A percentile compares a stretch with the other conserved stretches of the same genome.
These are phyloP conservation scores for Pichia rugopelliculosa DNA, from an alignment of 805 yeast species.

Conservation along the genomic window DNA sequence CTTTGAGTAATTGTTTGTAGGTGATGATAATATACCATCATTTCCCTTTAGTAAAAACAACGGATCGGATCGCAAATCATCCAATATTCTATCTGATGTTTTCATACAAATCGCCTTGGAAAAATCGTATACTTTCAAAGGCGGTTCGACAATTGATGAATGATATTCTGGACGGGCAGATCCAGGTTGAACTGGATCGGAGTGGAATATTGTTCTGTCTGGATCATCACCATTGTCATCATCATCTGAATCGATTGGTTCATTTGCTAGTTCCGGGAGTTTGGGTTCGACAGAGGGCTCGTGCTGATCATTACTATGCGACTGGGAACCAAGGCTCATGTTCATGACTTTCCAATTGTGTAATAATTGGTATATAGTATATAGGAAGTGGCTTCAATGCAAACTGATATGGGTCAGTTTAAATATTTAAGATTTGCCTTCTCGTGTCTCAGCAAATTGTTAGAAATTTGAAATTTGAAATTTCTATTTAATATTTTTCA, in stretches of 20 bases:
- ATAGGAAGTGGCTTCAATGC: too few species aligned
- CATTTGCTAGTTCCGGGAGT: neutral
- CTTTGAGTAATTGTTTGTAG: constrained; percentile 31
- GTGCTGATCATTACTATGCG: neutral
- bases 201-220: neutral
- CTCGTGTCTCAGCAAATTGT: neutral
- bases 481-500: neutral
- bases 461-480: neutral
- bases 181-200: neutral
- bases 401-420: too few species aligned
- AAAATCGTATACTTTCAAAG: constrained; percentile 17
- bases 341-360: too few species aligned
- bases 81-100: constrained; percentile 60
- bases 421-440: too few species aligned
- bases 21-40: constrained; percentile 23
- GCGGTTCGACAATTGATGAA: constrained; percentile 5
- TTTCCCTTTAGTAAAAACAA: constrained; percentile 24
- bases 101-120: constrained; percentile 35
- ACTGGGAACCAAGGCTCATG: neutral
- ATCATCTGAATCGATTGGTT: neutral
- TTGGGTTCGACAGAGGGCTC: neutral
- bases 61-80: constrained; percentile 48
- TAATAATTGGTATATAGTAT: too few species aligned
- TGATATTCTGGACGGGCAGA: neutral
- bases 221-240: neutral